Base-by-base conservation (phyloP, 345 rosid species). In the Orychophragmus violaceus region DNA sequence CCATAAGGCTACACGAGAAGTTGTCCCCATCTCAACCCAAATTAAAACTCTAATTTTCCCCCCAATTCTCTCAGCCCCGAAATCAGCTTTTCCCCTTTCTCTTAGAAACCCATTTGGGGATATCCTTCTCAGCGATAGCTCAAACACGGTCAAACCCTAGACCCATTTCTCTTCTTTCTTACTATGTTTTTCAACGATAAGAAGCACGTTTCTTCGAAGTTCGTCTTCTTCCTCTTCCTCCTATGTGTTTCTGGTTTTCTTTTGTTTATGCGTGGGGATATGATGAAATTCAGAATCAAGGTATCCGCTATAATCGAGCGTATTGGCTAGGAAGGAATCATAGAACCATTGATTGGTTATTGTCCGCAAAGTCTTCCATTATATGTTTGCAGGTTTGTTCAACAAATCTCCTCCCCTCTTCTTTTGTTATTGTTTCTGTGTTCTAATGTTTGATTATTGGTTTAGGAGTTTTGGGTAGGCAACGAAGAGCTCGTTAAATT, bases 391-490 rank as follows among this genome's bases (percentile, higher is more conserved):
- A 89, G 98, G 96, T 89, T 64, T 46, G n/a, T 49, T 67, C 64
- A 44, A 10, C 54, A n/a, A n/a, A n/a, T 28, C 59, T 42, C n/a
- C n/a, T n/a, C n/a, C n/a, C 28, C n/a, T 2, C 30, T 8, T 29
- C 9, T 28, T 10, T 30, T 56, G 10, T 2, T 33, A 12, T 19
- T 4, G 10, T 21, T 23, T 50, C 16, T 52, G 24, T 53, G 35
- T 39, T 27, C 19, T 42, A 3, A 30, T 33, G 37, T n/a, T 37
- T 35, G 33, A 32, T 14, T 36, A 1, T 51, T 44, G 11, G 4
- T 54, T 42, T 72, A 92, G 98, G 98, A 89, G 80, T 92, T 92
- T 70, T 92, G 98, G 98, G 82, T 84, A 29, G 93, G 93, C 21
- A 92, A 92, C 59, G 84, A 89, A 67, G 97, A 92, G 74, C 87